These are phyloP conservation scores for Claviceps sp. DNA, from an alignment of 2,329 filamentous ascomycete species.

Conservation along the genomic window DNA sequence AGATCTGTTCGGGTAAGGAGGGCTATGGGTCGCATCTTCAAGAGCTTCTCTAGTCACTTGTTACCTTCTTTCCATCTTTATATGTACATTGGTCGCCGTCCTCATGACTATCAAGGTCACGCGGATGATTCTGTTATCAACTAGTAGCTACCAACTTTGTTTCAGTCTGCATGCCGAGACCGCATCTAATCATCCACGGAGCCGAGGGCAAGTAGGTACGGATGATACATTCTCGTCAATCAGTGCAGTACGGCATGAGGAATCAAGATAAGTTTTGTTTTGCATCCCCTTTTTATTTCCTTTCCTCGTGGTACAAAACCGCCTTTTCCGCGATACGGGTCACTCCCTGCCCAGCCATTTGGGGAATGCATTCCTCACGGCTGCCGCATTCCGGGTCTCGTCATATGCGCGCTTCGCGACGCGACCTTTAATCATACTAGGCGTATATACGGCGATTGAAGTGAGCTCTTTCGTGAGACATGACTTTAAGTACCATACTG, in stretches of 20 bases:
- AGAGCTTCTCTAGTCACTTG: background rate
- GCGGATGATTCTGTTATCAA: background rate
- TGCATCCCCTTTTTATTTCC: background rate
- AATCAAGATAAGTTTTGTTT: background rate
- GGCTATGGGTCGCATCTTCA: background rate
- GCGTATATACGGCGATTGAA: too few relatives aligned
- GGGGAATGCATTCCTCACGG: background rate
- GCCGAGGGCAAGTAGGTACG: background rate
- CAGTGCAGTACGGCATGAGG: background rate
- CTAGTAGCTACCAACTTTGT: background rate
- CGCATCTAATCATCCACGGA: background rate
- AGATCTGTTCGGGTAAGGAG: background rate
- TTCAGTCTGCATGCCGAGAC: conserved; percentile 2
- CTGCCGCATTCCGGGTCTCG: background rate
- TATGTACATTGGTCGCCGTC: background rate
- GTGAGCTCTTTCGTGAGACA: background rate
- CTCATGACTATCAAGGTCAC: background rate
- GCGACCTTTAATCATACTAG: background rate
- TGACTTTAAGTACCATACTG: background rate
- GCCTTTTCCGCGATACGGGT: background rate
- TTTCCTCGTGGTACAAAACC: background rate
- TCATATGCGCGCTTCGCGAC: background rate
- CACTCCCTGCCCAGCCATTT: background rate
- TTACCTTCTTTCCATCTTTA: background rate
- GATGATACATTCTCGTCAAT: background rate